Conservation (phyloP, 768 basidiomycete genomes). For the Mycena olivaceomarginata region DNA sequence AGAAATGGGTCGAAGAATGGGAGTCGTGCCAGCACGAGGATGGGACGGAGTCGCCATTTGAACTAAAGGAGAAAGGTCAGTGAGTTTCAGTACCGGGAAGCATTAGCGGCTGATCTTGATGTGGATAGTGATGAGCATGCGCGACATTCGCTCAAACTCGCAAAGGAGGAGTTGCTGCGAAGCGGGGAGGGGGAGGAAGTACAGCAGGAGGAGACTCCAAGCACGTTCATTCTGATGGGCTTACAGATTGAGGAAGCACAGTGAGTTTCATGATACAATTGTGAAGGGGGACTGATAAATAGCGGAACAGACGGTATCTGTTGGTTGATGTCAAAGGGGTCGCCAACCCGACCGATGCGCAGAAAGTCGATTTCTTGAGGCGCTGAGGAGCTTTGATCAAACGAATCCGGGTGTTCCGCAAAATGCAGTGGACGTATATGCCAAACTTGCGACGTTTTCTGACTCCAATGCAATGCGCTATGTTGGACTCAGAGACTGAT, state of each 20-base stretch:
- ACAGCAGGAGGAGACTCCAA: not conserved
- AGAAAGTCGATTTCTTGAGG: not conserved
- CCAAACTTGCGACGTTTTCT: not conserved
- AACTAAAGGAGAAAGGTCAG: not conserved
- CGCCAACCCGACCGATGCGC: not conserved
- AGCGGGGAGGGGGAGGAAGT: slow-evolving; percentile 2
- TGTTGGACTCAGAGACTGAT: no score
- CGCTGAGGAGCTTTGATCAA: not conserved
- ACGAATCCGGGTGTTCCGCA: not conserved
- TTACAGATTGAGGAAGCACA: not conserved
- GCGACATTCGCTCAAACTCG: not conserved
- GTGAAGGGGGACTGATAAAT: no score
- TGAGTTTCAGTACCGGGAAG: no score
- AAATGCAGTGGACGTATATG: slow-evolving; percentile 1
- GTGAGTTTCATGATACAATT: not conserved
- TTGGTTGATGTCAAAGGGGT: not conserved
- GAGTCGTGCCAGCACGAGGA: not conserved
- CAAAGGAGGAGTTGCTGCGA: not conserved
- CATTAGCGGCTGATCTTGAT: no score
- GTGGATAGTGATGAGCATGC: not conserved
- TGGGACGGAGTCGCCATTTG: no score
- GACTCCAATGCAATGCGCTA: not conserved
- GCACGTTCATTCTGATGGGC: not conserved
- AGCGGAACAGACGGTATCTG: not conserved
- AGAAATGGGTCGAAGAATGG: not conserved